Conservation (phyloP, 2,329 filamentous ascomycete species). For the Trichoderma sp. region DNA sequence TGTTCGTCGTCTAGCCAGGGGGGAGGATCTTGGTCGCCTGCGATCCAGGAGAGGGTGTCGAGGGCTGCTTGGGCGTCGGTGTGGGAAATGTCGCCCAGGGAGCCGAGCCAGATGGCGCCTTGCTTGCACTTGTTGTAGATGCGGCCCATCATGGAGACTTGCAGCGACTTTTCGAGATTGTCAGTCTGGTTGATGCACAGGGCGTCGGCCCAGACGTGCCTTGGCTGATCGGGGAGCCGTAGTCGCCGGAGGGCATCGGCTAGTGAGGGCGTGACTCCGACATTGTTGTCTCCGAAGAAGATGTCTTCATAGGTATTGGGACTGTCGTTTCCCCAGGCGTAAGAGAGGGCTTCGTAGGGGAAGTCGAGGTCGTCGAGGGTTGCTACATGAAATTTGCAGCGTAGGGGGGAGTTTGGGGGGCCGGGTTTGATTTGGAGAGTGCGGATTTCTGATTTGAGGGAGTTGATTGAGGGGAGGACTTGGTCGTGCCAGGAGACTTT, state of each 20-base stretch:
- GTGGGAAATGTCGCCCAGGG: neutral
- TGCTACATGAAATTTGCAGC: neutral
- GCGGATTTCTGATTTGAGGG: neutral
- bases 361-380: neutral
- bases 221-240: neutral
- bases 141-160: conserved; percentile 12
- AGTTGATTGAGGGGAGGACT: neutral
- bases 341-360: conserved; percentile 8
- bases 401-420: neutral
- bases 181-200: conserved; percentile 8
- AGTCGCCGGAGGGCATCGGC: neutral
- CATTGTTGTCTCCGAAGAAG: neutral
- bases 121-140: neutral
- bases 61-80: neutral
- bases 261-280: neutral
- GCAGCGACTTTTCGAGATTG: neutral
- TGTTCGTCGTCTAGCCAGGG: neutral
- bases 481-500: conserved; percentile 8
- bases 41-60: conserved; percentile 1
- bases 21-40: neutral
- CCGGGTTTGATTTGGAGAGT: neutral
- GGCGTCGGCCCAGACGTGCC: conserved; percentile 4
- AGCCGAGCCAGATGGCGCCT: conserved; percentile 7
- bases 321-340: neutral
- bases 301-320: neutral